Evolutionary conservation across 2,329 filamentous ascomycete genomes (phyloP), one percentile per base, ranked within the genome.

Genomic region (Paraphaeosphaeria minitans): DNA sequence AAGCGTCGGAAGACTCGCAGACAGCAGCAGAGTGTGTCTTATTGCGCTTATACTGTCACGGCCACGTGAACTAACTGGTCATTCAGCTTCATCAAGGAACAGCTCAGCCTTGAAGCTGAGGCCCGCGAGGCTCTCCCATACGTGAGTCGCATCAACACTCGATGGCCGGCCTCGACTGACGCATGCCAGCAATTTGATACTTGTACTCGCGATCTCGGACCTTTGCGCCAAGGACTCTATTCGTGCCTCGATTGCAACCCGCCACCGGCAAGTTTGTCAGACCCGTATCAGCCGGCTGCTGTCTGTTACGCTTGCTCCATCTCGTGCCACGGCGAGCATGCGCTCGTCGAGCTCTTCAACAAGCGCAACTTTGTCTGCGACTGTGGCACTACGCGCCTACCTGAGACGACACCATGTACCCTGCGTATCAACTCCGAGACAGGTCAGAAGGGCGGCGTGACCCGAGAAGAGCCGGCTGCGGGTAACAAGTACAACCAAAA

Each of bases 301-400:
- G 87, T 99, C 57, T 99, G 95, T 82, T 99, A 99, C 72, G 91
- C 93, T 22, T 99, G 95, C 80, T 97, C 94, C 7, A 92, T 99
- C 59, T 91, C 94, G 68, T 99, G 95, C 75, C 95, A 99, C 72
- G 94, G 95, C 66, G 93, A 98, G 72, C 95, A 99, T 75, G 90
- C 85, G 1, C 87, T 99, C 27, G 95, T 98, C 51, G 95, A 99
- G 79, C 89, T 99, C 21, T 99, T 99, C 80, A 89, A 87, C 74
- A 98, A 97, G 81, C 89, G 96, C 71, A 89, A 97, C 78, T 98
- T 99, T 71, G 91, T 91, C 42, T 99, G 95, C 79, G 95, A 99
- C 76, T 99, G 95, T 71, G 95, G 95, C 27, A 97, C 93, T 0
- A 92, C 89, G 46, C 88, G 94, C 53, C 83, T 96, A 27, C 86